These are phyloP conservation scores for Cryptococcus sp. DNA, from an alignment of 1,284 basidiomycete species.

Conservation along the genomic window DNA sequence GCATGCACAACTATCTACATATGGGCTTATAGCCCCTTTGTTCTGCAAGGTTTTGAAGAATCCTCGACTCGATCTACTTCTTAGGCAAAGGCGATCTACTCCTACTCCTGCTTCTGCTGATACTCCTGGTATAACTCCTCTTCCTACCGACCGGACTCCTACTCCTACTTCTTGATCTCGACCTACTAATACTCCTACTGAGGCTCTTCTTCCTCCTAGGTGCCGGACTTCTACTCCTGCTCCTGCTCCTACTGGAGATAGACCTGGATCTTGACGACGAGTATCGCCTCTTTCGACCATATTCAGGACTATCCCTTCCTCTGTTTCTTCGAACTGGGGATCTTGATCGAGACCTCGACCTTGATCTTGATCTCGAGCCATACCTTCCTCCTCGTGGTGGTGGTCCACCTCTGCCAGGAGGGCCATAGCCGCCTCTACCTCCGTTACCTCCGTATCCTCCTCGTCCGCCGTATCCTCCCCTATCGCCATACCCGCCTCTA, in stretches of 20 bases:
- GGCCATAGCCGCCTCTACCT: conserved; percentile 2
- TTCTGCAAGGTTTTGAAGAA: too few relatives aligned
- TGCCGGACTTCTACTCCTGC: conserved; percentile 12
- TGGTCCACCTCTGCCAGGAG: conserved; percentile 5
- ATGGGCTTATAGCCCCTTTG: too few relatives aligned
- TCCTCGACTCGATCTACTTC: background rate
- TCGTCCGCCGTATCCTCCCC: too few relatives aligned
- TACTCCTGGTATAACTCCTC: conserved; percentile 9
- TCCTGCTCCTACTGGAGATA: conserved; percentile 4
- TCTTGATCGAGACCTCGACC: conserved; percentile 15
- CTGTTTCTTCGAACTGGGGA: conserved; percentile 14
- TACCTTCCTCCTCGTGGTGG: conserved; percentile 5
- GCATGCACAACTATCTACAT: too few relatives aligned
- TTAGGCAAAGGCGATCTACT: background rate
- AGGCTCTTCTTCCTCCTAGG: conserved; percentile 12
- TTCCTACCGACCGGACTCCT: conserved; percentile 9
- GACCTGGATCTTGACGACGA: background rate
- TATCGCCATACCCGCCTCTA: conserved; percentile 6
- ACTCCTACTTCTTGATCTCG: conserved; percentile 14
- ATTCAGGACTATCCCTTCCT: too few relatives aligned
- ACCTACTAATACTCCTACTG: conserved; percentile 9
- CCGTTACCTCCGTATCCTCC: conserved; percentile 5
- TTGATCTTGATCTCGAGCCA: conserved; percentile 6
- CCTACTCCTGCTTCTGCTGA: conserved; percentile 2
- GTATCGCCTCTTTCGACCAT: too few relatives aligned